Evolutionary conservation across 805 yeast species (phyloP).

Genomic region (Kodamaea laetipori): DNA sequence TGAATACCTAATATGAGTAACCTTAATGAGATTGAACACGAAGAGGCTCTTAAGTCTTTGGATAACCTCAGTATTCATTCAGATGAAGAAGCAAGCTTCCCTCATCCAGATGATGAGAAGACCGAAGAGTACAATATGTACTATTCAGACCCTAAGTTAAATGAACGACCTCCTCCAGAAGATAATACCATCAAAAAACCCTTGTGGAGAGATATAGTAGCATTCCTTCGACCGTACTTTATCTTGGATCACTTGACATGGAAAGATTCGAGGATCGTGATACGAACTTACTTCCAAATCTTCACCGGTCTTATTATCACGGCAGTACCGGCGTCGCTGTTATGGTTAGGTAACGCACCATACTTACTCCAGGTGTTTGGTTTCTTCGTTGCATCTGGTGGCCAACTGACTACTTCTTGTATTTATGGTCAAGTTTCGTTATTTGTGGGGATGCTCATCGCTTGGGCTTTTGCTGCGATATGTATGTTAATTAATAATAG

Average conservation of each 20-base stretch:
- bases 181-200: constrained; percentile 9
- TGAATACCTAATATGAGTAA: no score
- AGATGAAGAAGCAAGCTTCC: constrained; percentile 5
- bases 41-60: neutral
- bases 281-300: constrained; percentile 30
- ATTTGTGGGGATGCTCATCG: constrained; percentile 19
- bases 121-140: constrained; percentile 2
- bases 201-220: constrained; percentile 15
- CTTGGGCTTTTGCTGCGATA: constrained; percentile 28
- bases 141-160: constrained; percentile 8
- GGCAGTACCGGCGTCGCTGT: constrained; percentile 24
- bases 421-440: constrained; percentile 19
- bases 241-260: constrained; percentile 29
- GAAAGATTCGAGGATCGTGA: constrained; percentile 26
- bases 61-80: constrained; percentile 9
- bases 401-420: constrained; percentile 24
- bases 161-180: neutral
- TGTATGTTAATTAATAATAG: constrained; percentile 27
- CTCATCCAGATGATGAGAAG: neutral
- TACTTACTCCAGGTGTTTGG: constrained; percentile 32
- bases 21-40: constrained; percentile 7
- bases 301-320: constrained; percentile 29
- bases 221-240: constrained; percentile 24
- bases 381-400: constrained; percentile 31
- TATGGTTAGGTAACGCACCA: constrained; percentile 34